Evolutionary conservation across 257 asterid genomes (phyloP).

Genomic region (Solanum paucissectum): DNA sequence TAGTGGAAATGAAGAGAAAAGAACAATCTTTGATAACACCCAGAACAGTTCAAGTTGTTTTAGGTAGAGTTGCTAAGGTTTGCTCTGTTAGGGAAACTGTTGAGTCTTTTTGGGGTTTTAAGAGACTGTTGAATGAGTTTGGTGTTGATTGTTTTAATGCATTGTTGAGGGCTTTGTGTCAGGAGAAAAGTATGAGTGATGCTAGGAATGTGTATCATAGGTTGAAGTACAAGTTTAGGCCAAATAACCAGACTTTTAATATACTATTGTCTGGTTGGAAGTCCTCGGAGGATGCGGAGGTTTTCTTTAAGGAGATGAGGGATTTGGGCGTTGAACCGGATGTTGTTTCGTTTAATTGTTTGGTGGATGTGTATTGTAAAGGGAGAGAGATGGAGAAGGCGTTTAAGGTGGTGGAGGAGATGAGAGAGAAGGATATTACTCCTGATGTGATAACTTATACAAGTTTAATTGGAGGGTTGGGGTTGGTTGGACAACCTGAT

Average conservation of each 20-base stretch:
- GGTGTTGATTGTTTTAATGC: conserved; percentile 65
- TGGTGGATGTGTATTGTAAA: conserved; percentile 82
- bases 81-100: conserved; percentile 81
- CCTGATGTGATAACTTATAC: conserved; percentile 82
- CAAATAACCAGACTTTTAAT: conserved; percentile 69
- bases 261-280: conserved; percentile 86
- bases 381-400: conserved; percentile 74
- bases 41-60: conserved; percentile 68
- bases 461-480: conserved; percentile 79
- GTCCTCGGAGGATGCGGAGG: conserved; percentile 64
- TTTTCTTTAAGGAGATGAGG: conserved; percentile 59
- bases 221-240: conserved; percentile 65
- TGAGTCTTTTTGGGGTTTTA: conserved; percentile 53
- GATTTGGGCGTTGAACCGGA: conserved; percentile 68
- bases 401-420: conserved; percentile 32
- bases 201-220: conserved; percentile 74
- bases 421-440: conserved; percentile 59
- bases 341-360: conserved; percentile 70
- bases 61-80: conserved; percentile 78
- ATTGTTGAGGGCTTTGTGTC: conserved; percentile 66
- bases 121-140: conserved; percentile 42
- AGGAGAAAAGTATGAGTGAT: conserved; percentile 86
- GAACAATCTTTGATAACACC: conserved; percentile 61
- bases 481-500: conserved; percentile 83
- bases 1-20: conserved; percentile 48